These are phyloP conservation scores for Themeda triandra DNA, from an alignment of 176 grass and related monocot genomes.

Conservation along the genomic window DNA sequence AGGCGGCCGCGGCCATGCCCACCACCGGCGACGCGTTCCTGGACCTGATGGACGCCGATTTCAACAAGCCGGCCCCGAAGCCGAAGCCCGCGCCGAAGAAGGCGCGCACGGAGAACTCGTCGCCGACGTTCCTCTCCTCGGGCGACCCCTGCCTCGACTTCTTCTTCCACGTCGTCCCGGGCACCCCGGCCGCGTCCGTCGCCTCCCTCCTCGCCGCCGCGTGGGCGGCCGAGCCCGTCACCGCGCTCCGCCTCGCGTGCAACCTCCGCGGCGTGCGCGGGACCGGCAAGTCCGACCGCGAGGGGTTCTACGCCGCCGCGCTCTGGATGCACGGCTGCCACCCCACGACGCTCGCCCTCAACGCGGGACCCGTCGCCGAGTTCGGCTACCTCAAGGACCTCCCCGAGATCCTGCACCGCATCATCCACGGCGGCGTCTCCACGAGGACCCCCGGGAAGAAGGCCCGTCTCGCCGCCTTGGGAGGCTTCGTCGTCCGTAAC, in stretches of 20 bases:
- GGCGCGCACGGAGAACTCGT: background rate
- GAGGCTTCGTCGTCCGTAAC: background rate
- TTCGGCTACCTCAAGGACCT: conserved; percentile 86
- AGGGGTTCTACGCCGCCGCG: conserved; percentile 24
- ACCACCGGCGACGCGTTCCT: background rate
- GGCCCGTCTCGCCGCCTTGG: background rate
- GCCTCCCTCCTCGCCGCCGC: conserved; percentile 30
- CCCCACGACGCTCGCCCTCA: conserved; percentile 69
- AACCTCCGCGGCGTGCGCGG: conserved; percentile 6
- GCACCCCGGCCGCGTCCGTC: conserved; percentile 19
- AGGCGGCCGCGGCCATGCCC: background rate
- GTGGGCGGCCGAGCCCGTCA: conserved; percentile 32
- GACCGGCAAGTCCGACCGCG: conserved; percentile 19
- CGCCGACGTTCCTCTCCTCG: conserved; percentile 40
- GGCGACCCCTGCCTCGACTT: conserved; percentile 60
- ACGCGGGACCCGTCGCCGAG: conserved; percentile 35
- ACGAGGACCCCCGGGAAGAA: conserved; percentile 16
- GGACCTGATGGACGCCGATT: background rate
- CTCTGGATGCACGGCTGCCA: conserved; percentile 55
- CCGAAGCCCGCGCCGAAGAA: conserved; percentile 4
- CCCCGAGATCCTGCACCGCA: conserved; percentile 65
- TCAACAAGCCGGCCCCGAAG: background rate
- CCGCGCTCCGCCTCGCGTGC: conserved; percentile 48
- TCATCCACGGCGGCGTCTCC: conserved; percentile 43
- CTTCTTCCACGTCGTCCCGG: conserved; percentile 65